These are phyloP conservation scores for Aspergillus pseudoglaucus DNA, from an alignment of 2,329 filamentous ascomycete species.

Conservation along the genomic window DNA sequence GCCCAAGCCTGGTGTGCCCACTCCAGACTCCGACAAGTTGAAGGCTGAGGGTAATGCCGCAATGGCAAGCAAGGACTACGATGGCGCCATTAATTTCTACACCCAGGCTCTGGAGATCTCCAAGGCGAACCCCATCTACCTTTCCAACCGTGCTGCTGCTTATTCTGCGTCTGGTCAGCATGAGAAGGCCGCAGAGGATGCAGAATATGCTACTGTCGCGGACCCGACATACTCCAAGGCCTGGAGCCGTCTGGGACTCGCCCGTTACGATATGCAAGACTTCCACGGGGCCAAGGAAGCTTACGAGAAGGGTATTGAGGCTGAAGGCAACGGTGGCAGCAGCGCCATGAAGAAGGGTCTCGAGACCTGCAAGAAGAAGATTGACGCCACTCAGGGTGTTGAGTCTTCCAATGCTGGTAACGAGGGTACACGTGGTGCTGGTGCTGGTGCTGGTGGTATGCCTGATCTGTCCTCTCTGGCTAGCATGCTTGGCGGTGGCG, in stretches of 20 bases:
- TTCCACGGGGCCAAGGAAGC: conserved; percentile 89
- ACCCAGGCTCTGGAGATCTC: conserved; percentile 74
- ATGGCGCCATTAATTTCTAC: conserved; percentile 75
- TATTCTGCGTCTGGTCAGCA: conserved; percentile 82
- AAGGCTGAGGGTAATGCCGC: conserved; percentile 90
- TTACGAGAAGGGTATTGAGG: conserved; percentile 85
- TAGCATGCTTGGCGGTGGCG: conserved; percentile 62
- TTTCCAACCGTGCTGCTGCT: conserved; percentile 93
- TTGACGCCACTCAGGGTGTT: conserved; percentile 67
- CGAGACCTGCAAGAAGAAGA: conserved; percentile 83
- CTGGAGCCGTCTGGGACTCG: conserved; percentile 88
- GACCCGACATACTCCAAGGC: conserved; percentile 96
- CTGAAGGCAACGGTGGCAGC: conserved; percentile 87
- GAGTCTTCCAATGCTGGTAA: conserved; percentile 47
- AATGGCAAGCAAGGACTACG: conserved; percentile 91
- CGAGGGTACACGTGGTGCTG: conserved; percentile 36
- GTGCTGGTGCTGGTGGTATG: conserved; percentile 49
- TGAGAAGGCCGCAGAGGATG: conserved; percentile 74
- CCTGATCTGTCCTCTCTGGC: conserved; percentile 66
- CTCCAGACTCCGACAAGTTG: conserved; percentile 72
- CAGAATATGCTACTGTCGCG: conserved; percentile 78
- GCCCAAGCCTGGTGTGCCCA: conserved; percentile 34
- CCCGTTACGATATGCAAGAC: conserved; percentile 85
- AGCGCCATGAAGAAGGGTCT: conserved; percentile 97
- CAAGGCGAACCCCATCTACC: conserved; percentile 87